phyloP scores from a whole-genome alignment of 345 rosid genomes.

The Euphorbia peplus region DNA sequence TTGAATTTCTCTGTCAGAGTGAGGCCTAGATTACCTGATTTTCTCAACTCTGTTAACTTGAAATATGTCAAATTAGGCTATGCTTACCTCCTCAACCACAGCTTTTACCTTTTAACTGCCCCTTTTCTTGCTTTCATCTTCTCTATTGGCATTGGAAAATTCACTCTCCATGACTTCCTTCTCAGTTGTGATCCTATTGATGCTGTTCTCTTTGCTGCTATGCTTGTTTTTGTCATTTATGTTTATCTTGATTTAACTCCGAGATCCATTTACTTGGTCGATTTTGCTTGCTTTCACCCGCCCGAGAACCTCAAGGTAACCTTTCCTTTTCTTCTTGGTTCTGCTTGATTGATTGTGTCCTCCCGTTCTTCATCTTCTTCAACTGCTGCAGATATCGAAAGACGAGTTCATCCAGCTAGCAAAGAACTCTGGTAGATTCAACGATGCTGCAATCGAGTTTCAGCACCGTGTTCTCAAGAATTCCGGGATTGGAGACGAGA shows the following conservation, averaged over 20 bases:
- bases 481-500: constrained; percentile 75
- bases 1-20: constrained; percentile 42
- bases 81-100: constrained; percentile 49
- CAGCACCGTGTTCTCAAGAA: constrained; percentile 43
- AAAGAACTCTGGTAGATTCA: constrained; percentile 53
- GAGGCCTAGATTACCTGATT: constrained; percentile 45
- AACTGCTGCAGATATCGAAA: constrained; percentile 44
- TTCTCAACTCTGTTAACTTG: constrained; percentile 48
- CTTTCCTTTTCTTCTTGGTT: background rate
- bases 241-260: constrained; percentile 42
- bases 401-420: constrained; percentile 52
- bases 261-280: constrained; percentile 44
- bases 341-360: background rate
- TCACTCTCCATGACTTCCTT: constrained; percentile 28
- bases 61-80: constrained; percentile 63
- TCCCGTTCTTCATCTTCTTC: no score
- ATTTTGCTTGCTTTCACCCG: constrained; percentile 66
- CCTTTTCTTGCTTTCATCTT: constrained; percentile 36
- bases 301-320: constrained; percentile 64
- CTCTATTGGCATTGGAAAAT: constrained; percentile 29
- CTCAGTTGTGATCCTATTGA: constrained; percentile 11
- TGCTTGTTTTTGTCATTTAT: constrained; percentile 31
- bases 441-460: constrained; percentile 46
- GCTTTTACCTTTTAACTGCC: constrained; percentile 33
- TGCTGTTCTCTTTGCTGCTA: constrained; percentile 14